phyloP scores from a whole-genome alignment of 208 protist genomes.

The Crithidia acanthocephali region DNA sequence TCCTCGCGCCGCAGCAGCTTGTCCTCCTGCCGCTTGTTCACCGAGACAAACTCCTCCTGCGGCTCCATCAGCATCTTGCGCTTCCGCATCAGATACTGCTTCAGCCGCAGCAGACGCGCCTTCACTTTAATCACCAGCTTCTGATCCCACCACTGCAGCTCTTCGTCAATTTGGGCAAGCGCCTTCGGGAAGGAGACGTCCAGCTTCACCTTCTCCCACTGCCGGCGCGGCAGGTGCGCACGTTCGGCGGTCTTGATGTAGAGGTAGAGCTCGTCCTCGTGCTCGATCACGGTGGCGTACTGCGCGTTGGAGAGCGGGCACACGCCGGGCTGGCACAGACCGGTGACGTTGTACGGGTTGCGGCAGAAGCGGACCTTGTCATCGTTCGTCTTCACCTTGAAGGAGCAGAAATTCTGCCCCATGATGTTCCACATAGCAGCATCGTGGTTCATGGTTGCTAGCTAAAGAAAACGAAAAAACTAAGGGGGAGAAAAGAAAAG shows the following conservation, averaged over 20 bases:
- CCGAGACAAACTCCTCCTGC: constrained; percentile 94
- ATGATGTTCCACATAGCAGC: constrained; percentile 94
- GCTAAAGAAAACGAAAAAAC: constrained; percentile 19
- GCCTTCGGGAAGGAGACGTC: constrained; percentile 96
- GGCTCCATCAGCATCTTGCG: constrained; percentile 95
- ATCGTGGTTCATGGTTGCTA: constrained; percentile 90
- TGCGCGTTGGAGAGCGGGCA: constrained; percentile 99
- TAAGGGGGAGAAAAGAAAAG: constrained; percentile 23
- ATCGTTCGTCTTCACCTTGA: constrained; percentile 92
- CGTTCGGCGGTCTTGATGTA: constrained; percentile 99
- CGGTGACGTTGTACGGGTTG: constrained; percentile 99
- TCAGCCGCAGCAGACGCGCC: constrained; percentile 97
- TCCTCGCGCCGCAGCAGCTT: constrained; percentile 94
- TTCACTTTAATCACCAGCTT: constrained; percentile 97
- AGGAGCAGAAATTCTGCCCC: constrained; percentile 93
- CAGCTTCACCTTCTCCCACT: constrained; percentile 99
- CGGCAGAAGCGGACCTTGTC: constrained; percentile 98
- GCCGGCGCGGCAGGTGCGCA: constrained; percentile 96
- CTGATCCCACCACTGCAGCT: constrained; percentile 97
- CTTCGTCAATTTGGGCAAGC: constrained; percentile 96
- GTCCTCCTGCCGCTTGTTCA: constrained; percentile 98
- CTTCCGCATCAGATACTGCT: constrained; percentile 98
- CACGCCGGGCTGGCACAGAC: constrained; percentile 96
- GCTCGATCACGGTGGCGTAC: constrained; percentile 98
- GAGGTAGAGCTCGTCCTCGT: constrained; percentile 97